These are phyloP conservation scores for Cornus florida DNA, from an alignment of 148 eudicot genomes.

Conservation along the genomic window DNA sequence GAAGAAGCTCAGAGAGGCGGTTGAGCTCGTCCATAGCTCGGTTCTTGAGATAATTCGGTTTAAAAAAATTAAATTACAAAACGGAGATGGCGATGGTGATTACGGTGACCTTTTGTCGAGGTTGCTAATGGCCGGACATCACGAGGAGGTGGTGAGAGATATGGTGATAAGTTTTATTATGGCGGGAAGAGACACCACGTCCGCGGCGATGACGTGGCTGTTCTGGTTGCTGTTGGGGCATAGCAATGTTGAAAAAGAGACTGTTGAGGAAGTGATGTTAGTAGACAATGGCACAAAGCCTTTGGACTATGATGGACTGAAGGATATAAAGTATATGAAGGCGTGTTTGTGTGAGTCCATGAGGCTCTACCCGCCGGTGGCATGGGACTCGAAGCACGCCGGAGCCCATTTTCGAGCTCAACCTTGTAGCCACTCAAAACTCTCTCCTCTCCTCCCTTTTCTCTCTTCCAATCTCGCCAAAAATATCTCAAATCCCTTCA, in stretches of 20 bases:
- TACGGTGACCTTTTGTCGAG: constrained; percentile 55
- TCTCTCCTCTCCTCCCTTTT: too few relatives aligned
- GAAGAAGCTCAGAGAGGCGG: too few relatives aligned
- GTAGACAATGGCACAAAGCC: neutral
- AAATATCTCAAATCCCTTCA: too few relatives aligned
- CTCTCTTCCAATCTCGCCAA: too few relatives aligned
- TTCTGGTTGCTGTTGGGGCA: constrained; percentile 49
- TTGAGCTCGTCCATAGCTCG: too few relatives aligned
- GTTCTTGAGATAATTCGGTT: too few relatives aligned
- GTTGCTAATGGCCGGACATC: constrained; percentile 43
- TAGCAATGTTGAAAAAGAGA: constrained; percentile 19
- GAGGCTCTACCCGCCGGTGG: constrained; percentile 88
- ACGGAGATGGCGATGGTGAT: too few relatives aligned
- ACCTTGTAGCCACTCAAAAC: too few relatives aligned
- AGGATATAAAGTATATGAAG: constrained; percentile 51
- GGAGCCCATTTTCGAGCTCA: too few relatives aligned
- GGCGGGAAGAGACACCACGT: constrained; percentile 87
- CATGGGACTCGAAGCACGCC: constrained; percentile 94
- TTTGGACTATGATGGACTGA: constrained; percentile 42
- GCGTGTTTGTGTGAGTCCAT: constrained; percentile 76
- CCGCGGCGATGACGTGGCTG: constrained; percentile 87
- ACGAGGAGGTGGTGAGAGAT: constrained; percentile 49
- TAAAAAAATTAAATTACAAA: too few relatives aligned
- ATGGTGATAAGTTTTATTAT: constrained; percentile 75
- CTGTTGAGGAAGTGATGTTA: constrained; percentile 21